Evolutionary conservation across 306 rosid genomes (phyloP).

Genomic region (Ammopiptanthus mongolicus): DNA sequence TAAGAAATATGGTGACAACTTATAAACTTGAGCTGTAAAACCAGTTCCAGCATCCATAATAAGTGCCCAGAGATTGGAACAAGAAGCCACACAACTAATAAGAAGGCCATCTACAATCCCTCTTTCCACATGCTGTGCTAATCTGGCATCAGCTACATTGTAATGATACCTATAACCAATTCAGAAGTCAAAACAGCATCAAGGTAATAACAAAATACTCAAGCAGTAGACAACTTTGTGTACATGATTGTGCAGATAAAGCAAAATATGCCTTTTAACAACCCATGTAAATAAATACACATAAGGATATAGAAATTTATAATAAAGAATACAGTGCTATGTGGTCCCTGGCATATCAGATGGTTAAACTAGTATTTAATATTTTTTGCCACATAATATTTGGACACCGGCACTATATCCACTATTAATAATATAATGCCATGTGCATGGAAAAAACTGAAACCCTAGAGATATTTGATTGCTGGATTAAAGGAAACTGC

Average conservation of each 20-base stretch:
- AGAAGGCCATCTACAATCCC: slow-evolving; percentile 93
- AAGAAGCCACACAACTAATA: slow-evolving; percentile 85
- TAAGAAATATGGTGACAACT: slow-evolving; percentile 74
- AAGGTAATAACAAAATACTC: slow-evolving; percentile 28
- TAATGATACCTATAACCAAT: slow-evolving; percentile 73
- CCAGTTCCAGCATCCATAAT: slow-evolving; percentile 98
- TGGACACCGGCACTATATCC: too few species aligned
- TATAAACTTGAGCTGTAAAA: slow-evolving; percentile 74
- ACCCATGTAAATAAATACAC: too few species aligned
- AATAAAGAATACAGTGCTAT: too few species aligned
- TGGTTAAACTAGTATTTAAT: too few species aligned
- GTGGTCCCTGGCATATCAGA: too few species aligned
- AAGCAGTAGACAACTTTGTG: neutral
- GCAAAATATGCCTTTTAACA: too few species aligned
- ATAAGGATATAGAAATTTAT: too few species aligned
- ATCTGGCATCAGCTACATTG: slow-evolving; percentile 79
- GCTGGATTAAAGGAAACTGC: neutral
- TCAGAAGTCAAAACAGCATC: slow-evolving; percentile 7
- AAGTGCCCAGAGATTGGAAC: slow-evolving; percentile 95
- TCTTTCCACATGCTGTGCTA: slow-evolving; percentile 87
- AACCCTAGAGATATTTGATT: too few species aligned
- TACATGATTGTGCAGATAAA: too few species aligned
- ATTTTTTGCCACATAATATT: too few species aligned
- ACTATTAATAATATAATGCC: slow-evolving; percentile 25
- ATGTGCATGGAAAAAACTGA: neutral